Conservation (phyloP, 345 rosid genomes). For the Brassica napus region Da-Ae NC_063444.1:3333001-3333500, state of each 20-base stretch:
- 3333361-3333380: not conserved
- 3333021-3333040: not conserved
- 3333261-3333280: not conserved
- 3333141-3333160: conserved; percentile 41
- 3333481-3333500: conserved; percentile 80
- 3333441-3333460: conserved; percentile 63
- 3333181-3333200: conserved; percentile 35
- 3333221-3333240: conserved; percentile 89
- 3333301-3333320: not conserved
- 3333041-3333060: not conserved
- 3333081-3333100: not conserved
- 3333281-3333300: not conserved
- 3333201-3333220: conserved; percentile 87
- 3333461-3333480: conserved; percentile 87
- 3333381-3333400: conserved; percentile 46
- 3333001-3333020: not conserved
- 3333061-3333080: not conserved
- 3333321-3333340: not conserved
- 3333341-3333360: not conserved
- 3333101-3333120: conserved; percentile 5
- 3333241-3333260: conserved; percentile 47
- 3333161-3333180: conserved; percentile 55
- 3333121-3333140: conserved; percentile 8
- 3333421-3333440: conserved; percentile 62
- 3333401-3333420: conserved; percentile 79